Evolutionary conservation across 768 basidiomycete genomes (phyloP), one percentile per base, ranked within the genome.

Genomic region (Mycena belliarum): DNA sequence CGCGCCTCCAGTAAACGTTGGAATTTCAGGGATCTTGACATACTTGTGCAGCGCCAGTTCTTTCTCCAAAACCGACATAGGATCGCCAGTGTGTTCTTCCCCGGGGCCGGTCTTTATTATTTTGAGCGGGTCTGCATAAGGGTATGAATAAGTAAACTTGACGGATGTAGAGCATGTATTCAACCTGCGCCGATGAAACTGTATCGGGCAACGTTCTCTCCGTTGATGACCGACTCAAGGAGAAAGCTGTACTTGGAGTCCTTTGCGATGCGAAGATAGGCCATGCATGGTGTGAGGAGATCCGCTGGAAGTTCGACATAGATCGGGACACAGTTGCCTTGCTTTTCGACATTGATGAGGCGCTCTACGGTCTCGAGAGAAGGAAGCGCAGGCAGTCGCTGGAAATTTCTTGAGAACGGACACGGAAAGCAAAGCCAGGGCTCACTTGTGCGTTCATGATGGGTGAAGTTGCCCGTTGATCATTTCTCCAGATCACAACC

Each of bases 1-100:
- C 1, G 95, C 96, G 43, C 97, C 97, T 44, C 97, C 97, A 43
- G 95, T 96, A 70, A 98, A 97, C 0, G 95, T 95, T 2, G 92
- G 88, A 33, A 96, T 81, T 71, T 95, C 91, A 6, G 94, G 94
- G 24, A 97, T 85, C 70, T 89, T 89, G 72, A 97, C 83, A 70
- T 95, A 97, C 71, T 89, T 82, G 77, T 98, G 93, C 51, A 88
- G 76, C 8, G 87, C 76, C 21, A 99, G 83, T 70, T 96, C 94
- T 65, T 84, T 86, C 74, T 98, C 90, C 43, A 99, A 82, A 25
- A 81, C 83, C 26, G 76, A 70, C 80, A 95, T 85, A 14, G 97
- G 97, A 71, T 99, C 97, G 0, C 96, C 97, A 29, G 81, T 79
- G 57, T 84, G 72, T 52, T 93, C 90, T 69, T 95, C 88, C 49